Conservation (phyloP, 2,329 filamentous ascomycete genomes). For the Fusarium sp. region DNA sequence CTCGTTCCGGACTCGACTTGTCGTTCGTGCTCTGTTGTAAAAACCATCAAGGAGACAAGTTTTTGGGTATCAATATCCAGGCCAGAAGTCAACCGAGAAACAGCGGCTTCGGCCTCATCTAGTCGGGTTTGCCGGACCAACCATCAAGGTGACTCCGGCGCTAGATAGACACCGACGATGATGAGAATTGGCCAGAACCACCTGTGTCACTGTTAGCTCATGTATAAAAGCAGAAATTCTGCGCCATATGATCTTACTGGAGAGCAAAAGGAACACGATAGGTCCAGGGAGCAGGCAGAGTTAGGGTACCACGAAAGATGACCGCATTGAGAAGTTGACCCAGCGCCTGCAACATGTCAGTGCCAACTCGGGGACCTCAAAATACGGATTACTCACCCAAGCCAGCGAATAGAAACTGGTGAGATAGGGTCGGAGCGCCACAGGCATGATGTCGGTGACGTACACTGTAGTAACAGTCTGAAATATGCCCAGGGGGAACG, state of each 20-base stretch:
- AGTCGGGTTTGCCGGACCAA: constrained; percentile 50
- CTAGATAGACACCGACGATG: constrained; percentile 53
- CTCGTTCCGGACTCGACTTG: constrained; percentile 39
- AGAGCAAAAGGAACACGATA: constrained; percentile 23
- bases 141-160: constrained; percentile 35
- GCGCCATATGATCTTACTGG: constrained; percentile 10
- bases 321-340: constrained; percentile 19
- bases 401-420: constrained; percentile 20
- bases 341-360: constrained; percentile 9
- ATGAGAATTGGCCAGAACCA: constrained; percentile 23
- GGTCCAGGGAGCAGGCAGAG: constrained; percentile 8
- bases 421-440: constrained; percentile 24
- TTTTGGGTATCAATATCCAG: constrained; percentile 47
- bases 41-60: constrained; percentile 52
- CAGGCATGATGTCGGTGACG: constrained; percentile 19
- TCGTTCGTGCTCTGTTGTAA: constrained; percentile 53
- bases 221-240: neutral
- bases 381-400: constrained; percentile 4
- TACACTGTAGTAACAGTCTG: constrained; percentile 24
- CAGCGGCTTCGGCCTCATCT: constrained; percentile 46
- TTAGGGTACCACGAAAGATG: constrained; percentile 20
- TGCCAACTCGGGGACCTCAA: neutral
- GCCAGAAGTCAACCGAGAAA: constrained; percentile 44
- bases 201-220: neutral
- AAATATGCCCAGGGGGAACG: neutral